Percentiles rank a stretch among this genome's conserved stretches.
These are phyloP conservation scores for Geotrichum cucujoidarum DNA, from an alignment of 1,139 yeast genomes.

Conservation along the genomic window DNA sequence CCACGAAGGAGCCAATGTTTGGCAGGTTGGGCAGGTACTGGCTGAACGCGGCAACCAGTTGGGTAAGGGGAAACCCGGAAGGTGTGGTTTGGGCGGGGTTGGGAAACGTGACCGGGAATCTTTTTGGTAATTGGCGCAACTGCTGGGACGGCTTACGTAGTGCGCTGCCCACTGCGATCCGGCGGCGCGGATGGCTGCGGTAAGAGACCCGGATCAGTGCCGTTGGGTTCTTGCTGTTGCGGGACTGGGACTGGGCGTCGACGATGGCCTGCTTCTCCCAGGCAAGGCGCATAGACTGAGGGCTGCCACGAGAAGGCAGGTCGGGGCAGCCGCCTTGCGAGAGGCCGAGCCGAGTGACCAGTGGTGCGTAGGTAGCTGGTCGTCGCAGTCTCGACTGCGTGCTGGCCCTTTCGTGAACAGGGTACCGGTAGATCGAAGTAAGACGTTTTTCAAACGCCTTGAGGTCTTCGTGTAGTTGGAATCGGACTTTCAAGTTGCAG, in stretches of 20 bases:
- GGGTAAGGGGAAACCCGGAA: background rate
- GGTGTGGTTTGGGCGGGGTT: background rate
- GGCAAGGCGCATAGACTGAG: background rate
- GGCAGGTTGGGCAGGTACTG: conserved; percentile 7
- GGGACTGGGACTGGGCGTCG: background rate
- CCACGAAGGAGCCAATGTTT: conserved; percentile 29
- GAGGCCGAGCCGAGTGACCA: background rate
- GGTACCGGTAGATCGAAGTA: background rate
- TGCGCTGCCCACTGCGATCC: background rate
- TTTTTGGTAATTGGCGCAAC: too few relatives aligned
- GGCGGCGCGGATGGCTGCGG: background rate
- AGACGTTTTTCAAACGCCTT: background rate
- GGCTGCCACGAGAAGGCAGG: background rate
- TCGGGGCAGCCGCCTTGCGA: background rate
- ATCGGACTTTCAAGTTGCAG: background rate
- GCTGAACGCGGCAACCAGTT: conserved; percentile 7
- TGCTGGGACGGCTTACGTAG: background rate
- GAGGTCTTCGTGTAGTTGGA: background rate
- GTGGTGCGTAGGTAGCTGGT: background rate
- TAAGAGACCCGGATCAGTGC: background rate
- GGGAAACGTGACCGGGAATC: too few relatives aligned
- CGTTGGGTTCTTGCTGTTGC: background rate
- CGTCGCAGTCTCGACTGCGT: background rate
- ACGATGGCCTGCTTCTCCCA: background rate
- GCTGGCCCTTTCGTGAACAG: background rate